Conservation (phyloP, 768 basidiomycete species). For the Lactarius sp. region DNA sequence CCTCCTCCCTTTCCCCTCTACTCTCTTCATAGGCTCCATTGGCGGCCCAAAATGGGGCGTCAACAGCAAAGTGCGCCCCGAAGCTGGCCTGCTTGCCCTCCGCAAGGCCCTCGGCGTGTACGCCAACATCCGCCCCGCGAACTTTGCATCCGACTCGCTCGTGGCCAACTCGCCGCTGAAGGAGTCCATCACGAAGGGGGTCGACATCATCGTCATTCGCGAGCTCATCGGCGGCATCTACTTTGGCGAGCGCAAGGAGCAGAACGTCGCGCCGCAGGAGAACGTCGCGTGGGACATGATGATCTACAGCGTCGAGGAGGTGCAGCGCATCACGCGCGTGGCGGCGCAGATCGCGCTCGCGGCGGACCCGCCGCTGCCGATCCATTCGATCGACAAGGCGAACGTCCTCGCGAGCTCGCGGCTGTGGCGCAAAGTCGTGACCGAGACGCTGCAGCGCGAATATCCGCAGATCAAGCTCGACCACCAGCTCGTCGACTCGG, state of each 20-base stretch:
- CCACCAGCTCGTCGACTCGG: slow-evolving; percentile 92
- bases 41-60: slow-evolving; percentile 99
- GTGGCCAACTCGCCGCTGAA: slow-evolving; percentile 86
- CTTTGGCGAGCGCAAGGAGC: slow-evolving; percentile 91
- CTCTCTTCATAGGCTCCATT: slow-evolving; percentile 68
- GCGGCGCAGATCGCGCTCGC: slow-evolving; percentile 89
- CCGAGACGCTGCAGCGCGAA: slow-evolving; percentile 75
- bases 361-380: slow-evolving; percentile 74
- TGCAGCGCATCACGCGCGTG: slow-evolving; percentile 91
- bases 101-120: slow-evolving; percentile 93
- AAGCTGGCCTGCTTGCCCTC: slow-evolving; percentile 81
- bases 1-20: neutral
- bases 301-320: slow-evolving; percentile 87
- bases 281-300: slow-evolving; percentile 88
- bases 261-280: slow-evolving; percentile 56
- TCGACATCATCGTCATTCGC: slow-evolving; percentile 89
- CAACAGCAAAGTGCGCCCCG: slow-evolving; percentile 81
- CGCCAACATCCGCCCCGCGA: slow-evolving; percentile 96
- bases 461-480: slow-evolving; percentile 85
- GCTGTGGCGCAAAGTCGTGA: slow-evolving; percentile 91
- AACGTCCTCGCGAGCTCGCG: slow-evolving; percentile 95
- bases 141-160: slow-evolving; percentile 89
- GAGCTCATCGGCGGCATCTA: slow-evolving; percentile 96
- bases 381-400: slow-evolving; percentile 97
- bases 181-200: slow-evolving; percentile 73